Evolutionary conservation across 139 green algal genomes (phyloP).

Genomic region (Bryopsis sp.): DNA sequence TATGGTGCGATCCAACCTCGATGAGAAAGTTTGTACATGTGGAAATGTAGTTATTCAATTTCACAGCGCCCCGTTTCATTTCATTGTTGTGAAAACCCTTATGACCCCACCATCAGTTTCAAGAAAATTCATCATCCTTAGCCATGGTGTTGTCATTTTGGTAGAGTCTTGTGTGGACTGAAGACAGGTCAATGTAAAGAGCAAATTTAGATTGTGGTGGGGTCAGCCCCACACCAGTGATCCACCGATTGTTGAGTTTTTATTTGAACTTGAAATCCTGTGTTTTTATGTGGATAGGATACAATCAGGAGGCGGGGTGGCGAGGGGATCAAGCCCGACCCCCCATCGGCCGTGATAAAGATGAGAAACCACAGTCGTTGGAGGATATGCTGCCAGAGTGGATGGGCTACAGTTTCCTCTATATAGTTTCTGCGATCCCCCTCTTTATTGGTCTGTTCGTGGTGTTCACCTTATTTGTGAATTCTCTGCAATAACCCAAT

Average conservation of each 20-base stretch:
- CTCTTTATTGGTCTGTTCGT: slow-evolving; percentile 63
- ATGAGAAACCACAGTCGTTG: slow-evolving; percentile 53
- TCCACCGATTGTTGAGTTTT: background rate
- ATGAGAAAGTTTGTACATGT: background rate
- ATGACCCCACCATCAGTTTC: too few relatives aligned
- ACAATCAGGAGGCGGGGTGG: slow-evolving; percentile 20
- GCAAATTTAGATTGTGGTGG: too few relatives aligned
- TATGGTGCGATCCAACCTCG: background rate
- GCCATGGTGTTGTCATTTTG: too few relatives aligned
- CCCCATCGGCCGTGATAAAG: slow-evolving; percentile 40
- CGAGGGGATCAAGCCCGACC: slow-evolving; percentile 18
- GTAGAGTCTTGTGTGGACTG: too few relatives aligned
- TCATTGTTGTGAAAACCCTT: background rate
- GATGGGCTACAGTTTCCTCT: slow-evolving; percentile 75
- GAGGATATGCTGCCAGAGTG: slow-evolving; percentile 68
- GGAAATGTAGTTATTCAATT: background rate
- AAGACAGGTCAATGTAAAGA: too few relatives aligned
- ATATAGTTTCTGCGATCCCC: slow-evolving; percentile 62
- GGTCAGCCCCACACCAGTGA: background rate
- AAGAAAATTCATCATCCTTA: too few relatives aligned
- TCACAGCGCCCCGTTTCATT: background rate
- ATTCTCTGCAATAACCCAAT: slow-evolving; percentile 58
- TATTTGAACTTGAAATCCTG: background rate
- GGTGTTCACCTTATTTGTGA: slow-evolving; percentile 71
- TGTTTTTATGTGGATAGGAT: background rate